Evolutionary conservation across 257 asterid species (phyloP).

Genomic region (Perilla frutescens): DNA sequence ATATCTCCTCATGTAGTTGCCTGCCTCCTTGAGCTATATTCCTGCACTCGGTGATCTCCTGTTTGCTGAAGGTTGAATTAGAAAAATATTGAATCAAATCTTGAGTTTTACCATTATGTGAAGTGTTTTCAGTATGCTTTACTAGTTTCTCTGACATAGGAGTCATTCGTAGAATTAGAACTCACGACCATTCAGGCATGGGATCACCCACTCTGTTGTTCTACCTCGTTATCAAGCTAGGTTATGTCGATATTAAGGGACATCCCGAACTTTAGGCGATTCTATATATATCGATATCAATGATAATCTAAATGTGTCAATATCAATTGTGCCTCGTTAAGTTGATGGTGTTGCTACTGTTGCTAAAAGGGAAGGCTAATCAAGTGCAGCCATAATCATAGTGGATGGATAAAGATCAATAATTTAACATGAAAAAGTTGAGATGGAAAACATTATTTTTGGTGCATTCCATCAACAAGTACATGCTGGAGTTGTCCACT

Average conservation of each 20-base stretch:
- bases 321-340: no score
- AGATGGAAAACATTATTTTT: neutral
- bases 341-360: no score
- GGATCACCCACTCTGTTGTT: no score
- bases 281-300: neutral
- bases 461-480: neutral
- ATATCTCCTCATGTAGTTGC: neutral
- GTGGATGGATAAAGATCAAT: slow-evolving; percentile 1
- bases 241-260: no score
- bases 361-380: neutral
- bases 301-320: no score
- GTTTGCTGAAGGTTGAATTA: neutral
- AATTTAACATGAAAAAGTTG: neutral
- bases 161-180: neutral
- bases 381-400: neutral
- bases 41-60: neutral
- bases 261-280: neutral
- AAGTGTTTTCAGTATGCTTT: neutral
- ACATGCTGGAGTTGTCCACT: neutral
- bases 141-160: neutral
- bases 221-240: no score
- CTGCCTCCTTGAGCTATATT: neutral
- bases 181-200: no score
- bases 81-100: neutral
- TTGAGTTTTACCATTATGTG: neutral